These are phyloP conservation scores for Pseudogymnoascus sp. DNA, from an alignment of 2,329 filamentous ascomycete genomes.

Conservation along the genomic window DNA sequence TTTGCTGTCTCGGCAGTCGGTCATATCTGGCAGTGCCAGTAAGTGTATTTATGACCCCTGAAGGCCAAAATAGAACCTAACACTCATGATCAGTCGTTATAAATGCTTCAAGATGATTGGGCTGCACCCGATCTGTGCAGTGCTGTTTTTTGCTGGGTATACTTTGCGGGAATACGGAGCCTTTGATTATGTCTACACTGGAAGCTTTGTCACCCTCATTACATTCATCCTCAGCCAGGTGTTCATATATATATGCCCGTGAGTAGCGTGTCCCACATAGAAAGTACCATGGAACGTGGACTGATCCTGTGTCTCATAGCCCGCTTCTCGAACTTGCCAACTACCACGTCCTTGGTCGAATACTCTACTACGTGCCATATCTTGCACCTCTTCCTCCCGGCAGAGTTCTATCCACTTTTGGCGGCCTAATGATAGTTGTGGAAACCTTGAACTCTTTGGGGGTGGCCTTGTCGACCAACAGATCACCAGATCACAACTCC, in stretches of 20 bases:
- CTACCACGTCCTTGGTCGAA: conserved; percentile 51
- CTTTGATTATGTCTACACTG: conserved; percentile 36
- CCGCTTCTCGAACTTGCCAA: conserved; percentile 53
- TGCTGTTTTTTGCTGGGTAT: conserved; percentile 50
- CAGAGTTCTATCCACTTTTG: conserved; percentile 38
- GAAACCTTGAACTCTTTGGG: conserved; percentile 40
- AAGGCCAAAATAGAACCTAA: conserved; percentile 5
- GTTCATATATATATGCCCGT: conserved; percentile 14
- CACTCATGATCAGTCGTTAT: conserved; percentile 35
- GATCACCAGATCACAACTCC: conserved; percentile 29
- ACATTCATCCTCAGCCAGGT: conserved; percentile 34
- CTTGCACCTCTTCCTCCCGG: conserved; percentile 42
- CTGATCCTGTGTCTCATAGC: conserved; percentile 25
- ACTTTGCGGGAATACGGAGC: conserved; percentile 43
- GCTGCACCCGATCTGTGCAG: conserved; percentile 44
- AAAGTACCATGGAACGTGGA: background rate
- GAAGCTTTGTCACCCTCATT: conserved; percentile 25
- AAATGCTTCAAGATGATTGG: conserved; percentile 46
- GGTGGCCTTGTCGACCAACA: conserved; percentile 39
- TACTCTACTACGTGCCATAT: conserved; percentile 53
- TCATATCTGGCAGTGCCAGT: conserved; percentile 49
- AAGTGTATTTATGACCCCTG: conserved; percentile 23
- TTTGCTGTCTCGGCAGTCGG: conserved; percentile 36
- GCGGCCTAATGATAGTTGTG: conserved; percentile 37
- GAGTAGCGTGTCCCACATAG: conserved; percentile 21